Conservation (phyloP, 1,139 yeast genomes). For the Suhomyces ambrosiae region DNA sequence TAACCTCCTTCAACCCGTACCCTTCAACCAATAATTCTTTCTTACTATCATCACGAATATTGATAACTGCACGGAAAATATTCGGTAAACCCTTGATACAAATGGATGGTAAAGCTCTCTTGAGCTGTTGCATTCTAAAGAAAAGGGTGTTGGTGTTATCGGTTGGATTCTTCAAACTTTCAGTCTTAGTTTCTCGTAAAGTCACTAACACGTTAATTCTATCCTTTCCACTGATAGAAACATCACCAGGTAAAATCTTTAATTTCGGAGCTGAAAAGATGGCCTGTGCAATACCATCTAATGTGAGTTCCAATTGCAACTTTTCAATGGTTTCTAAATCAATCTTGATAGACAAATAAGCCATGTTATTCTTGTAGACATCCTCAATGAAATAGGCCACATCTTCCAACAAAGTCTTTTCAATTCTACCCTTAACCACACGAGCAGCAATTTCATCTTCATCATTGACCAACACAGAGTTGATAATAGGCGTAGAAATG, state of each 20-base stretch:
- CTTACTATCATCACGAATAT: slow-evolving; percentile 82
- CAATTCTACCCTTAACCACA: slow-evolving; percentile 96
- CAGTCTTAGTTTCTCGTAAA: slow-evolving; percentile 52
- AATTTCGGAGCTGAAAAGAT: slow-evolving; percentile 84
- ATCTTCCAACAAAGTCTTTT: slow-evolving; percentile 85
- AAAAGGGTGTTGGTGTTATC: slow-evolving; percentile 63
- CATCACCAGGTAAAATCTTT: slow-evolving; percentile 75
- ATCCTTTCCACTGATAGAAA: slow-evolving; percentile 67
- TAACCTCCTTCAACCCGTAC: slow-evolving; percentile 91
- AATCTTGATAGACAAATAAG: slow-evolving; percentile 78
- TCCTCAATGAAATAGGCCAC: slow-evolving; percentile 90
- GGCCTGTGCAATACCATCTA: slow-evolving; percentile 86
- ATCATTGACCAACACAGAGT: slow-evolving; percentile 89
- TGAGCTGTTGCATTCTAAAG: slow-evolving; percentile 86
- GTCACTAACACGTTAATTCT: slow-evolving; percentile 75
- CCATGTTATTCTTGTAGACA: slow-evolving; percentile 80
- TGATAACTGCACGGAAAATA: slow-evolving; percentile 93
- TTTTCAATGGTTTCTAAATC: slow-evolving; percentile 86
- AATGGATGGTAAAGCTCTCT: slow-evolving; percentile 80
- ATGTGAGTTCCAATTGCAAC: slow-evolving; percentile 82
- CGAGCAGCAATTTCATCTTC: slow-evolving; percentile 97
- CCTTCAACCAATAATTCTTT: slow-evolving; percentile 96
- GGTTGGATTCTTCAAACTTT: slow-evolving; percentile 43
- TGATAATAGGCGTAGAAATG: slow-evolving; percentile 95
- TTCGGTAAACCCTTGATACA: slow-evolving; percentile 93